Evolutionary conservation across 257 asterid species (phyloP), one percentile per base, ranked within the genome.

Genomic region (Asclepias syriaca): DNA sequence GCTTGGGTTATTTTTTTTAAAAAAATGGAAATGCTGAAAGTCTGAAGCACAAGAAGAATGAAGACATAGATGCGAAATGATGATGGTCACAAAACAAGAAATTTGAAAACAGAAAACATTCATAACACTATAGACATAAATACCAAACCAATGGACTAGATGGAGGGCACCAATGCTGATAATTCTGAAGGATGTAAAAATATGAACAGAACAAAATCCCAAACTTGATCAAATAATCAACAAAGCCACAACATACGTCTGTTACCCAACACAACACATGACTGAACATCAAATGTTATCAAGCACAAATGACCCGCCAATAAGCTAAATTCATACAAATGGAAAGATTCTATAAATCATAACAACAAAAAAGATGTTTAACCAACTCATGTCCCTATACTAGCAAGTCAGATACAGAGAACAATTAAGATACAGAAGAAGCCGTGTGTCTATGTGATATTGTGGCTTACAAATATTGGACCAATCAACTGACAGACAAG

Each of bases 401-500:
- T 22, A 4, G 12, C 40, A 59, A 61, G 18, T 34, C 66, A 61
- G 22, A 61, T 61, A 5, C 9, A 61, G 15, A 14, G 7, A 8
- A 5, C 21, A 14, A 32, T 43, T 1, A 61, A 16, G 50, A 18
- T 16, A 64, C 68, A 64, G 29, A 37, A 37, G 67, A 37, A 64
- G 16, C 18, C 3, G 2, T 64, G 8, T 16, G 5, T 34, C 13
- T 34, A 2, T n/a, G 61, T 64, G 24, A 54, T 18, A 12, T 39
- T 0, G 9, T 37, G 50, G 39, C 7, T 16, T 21, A 7, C 68
- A 64, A 64, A 37, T 16, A 60, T 16, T 16, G 54, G 40, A 70
- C n/a, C 39, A 56, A 60, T 64, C 65, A 70, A 49, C 56, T 21
- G 24, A 69, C 14, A 65, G 57, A 56, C 73, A 34, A 45, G 72